Conservation (phyloP, 306 rosid genomes). For the Vigna trinervia region DNA sequence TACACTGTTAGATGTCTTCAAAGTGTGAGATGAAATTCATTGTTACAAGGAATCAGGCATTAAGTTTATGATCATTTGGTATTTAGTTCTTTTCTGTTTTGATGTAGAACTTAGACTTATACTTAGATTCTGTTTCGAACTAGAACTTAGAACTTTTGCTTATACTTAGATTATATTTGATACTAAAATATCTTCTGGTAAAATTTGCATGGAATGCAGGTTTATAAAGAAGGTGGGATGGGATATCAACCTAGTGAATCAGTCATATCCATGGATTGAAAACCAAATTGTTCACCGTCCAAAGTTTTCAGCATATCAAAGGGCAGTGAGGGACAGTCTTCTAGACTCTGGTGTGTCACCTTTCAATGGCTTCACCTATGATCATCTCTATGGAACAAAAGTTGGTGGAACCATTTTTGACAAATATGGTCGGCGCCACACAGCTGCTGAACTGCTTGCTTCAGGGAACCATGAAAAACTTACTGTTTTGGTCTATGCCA, state of each 20-base stretch:
- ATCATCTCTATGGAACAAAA: slow-evolving; percentile 89
- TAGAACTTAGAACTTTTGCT: too few relatives aligned
- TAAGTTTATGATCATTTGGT: too few relatives aligned
- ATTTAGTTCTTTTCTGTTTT: too few relatives aligned
- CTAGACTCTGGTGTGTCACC: slow-evolving; percentile 79
- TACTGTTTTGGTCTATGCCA: slow-evolving; percentile 72
- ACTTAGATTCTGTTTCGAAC: too few relatives aligned
- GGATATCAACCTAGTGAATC: slow-evolving; percentile 76
- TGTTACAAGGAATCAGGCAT: too few relatives aligned
- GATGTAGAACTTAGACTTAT: too few relatives aligned
- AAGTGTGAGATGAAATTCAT: too few relatives aligned
- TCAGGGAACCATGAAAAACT: slow-evolving; percentile 74
- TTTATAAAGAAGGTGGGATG: slow-evolving; percentile 72
- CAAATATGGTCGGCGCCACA: slow-evolving; percentile 80
- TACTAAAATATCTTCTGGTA: background rate
- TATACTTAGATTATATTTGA: too few relatives aligned
- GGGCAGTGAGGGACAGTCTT: slow-evolving; percentile 78
- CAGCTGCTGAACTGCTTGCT: slow-evolving; percentile 83
- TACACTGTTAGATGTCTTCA: too few relatives aligned
- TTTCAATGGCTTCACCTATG: slow-evolving; percentile 92
- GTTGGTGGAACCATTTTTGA: slow-evolving; percentile 96
- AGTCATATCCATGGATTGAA: slow-evolving; percentile 88
- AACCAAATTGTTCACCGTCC: slow-evolving; percentile 86
- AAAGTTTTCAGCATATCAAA: slow-evolving; percentile 59
- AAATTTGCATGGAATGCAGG: slow-evolving; percentile 54